These are phyloP conservation scores for Candida vaughaniae DNA, from an alignment of 805 yeast genomes.

Conservation along the genomic window DNA sequence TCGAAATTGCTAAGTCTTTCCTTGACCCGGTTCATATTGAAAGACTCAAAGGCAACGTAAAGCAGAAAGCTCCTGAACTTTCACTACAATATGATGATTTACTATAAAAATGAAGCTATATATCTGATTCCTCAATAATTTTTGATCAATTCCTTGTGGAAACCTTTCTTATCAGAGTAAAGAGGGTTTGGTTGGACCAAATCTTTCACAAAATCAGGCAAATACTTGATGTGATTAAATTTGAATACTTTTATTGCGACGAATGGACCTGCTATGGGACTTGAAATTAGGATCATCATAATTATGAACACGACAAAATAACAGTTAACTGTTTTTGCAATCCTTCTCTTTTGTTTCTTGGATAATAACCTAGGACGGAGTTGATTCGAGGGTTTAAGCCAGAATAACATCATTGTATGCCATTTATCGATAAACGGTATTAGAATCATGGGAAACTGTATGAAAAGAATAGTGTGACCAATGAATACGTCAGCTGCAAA, in stretches of 20 bases:
- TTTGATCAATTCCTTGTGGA: constrained; percentile 21
- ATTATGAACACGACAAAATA: constrained; percentile 36
- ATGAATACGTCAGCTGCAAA: constrained; percentile 64
- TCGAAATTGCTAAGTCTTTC: constrained; percentile 27
- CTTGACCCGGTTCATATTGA: constrained; percentile 20
- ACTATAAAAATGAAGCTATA: too few relatives aligned
- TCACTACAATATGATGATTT: not conserved
- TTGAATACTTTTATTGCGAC: constrained; percentile 31
- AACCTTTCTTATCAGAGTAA: constrained; percentile 31
- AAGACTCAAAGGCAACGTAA: not conserved
- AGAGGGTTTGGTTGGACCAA: constrained; percentile 45
- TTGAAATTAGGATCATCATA: constrained; percentile 22
- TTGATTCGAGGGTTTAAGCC: constrained; percentile 61
- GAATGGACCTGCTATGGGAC: constrained; percentile 40
- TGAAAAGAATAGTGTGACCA: constrained; percentile 56
- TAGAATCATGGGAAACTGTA: constrained; percentile 60
- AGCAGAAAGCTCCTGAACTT: not conserved
- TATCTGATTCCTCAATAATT: too few relatives aligned
- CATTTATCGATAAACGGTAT: constrained; percentile 64
- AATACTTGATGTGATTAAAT: constrained; percentile 37
- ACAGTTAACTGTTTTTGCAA: constrained; percentile 30
- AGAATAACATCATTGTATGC: constrained; percentile 66
- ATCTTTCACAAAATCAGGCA: constrained; percentile 37
- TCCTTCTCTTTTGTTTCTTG: constrained; percentile 40
- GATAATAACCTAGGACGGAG: constrained; percentile 47